phyloP scores from a whole-genome alignment of 495 filamentous ascomycete species.

The Xylaria grammica region DNA sequence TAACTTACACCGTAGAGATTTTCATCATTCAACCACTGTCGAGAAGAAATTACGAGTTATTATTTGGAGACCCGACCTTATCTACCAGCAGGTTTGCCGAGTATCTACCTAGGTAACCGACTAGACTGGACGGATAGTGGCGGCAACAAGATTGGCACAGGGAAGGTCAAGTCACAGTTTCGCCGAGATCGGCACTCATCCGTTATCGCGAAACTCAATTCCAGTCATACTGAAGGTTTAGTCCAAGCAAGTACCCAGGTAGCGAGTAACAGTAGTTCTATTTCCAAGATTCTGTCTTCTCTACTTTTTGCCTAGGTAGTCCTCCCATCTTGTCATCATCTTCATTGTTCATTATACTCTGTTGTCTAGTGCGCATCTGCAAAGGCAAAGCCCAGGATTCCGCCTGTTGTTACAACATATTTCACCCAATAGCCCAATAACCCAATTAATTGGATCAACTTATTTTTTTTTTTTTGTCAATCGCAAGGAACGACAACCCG shows the following conservation, averaged over 20 bases:
- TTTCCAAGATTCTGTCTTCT: neutral
- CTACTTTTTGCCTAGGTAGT: neutral
- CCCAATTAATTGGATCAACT: neutral
- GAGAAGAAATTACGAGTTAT: neutral
- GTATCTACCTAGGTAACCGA: neutral
- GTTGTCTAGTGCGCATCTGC: neutral
- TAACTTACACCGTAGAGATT: no score
- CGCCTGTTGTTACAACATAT: no score
- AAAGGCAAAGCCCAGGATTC: no score
- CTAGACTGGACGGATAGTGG: no score
- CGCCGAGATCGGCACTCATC: slow-evolving; percentile 25
- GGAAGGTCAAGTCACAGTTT: slow-evolving; percentile 17
- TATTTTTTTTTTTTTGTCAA: neutral
- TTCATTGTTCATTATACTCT: neutral
- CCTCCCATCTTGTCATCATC: neutral
- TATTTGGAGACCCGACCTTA: slow-evolving; percentile 7
- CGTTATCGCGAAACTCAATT: slow-evolving; percentile 14
- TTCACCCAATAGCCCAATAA: no score
- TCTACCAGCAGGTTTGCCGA: neutral
- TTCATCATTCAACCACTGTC: neutral
- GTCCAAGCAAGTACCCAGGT: neutral
- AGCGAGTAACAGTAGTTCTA: slow-evolving; percentile 5
- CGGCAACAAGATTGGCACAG: no score
- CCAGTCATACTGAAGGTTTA: slow-evolving; percentile 13
- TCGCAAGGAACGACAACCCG: neutral